Conservation (phyloP, 139 green algal genomes). For the Chlorella sp. region DNA sequence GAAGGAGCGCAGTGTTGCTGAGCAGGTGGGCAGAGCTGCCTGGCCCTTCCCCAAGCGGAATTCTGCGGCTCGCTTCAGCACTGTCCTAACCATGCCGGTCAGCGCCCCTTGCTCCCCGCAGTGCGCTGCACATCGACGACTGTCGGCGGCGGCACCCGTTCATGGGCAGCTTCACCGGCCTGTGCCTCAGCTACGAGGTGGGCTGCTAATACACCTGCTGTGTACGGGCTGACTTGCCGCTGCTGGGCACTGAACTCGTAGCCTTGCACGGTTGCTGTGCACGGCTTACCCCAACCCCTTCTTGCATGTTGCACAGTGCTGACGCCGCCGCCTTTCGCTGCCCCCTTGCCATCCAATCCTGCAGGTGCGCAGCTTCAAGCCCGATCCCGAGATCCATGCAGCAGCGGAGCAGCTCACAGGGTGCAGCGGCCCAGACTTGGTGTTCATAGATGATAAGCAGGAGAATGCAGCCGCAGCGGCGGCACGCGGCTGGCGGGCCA, state of each 20-base stretch:
- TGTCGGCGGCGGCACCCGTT: background rate
- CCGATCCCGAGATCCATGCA: constrained; percentile 7
- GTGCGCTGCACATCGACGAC: background rate
- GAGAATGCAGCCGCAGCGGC: constrained; percentile 21
- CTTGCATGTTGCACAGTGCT: background rate
- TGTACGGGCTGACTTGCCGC: no score
- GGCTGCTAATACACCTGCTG: background rate
- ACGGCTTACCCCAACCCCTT: no score
- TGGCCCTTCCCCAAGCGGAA: no score
- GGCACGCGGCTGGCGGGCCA: constrained; percentile 4
- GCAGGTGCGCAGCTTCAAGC: constrained; percentile 29
- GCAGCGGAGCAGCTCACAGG: background rate
- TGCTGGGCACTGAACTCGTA: no score
- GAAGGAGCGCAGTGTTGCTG: no score
- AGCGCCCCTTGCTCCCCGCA: no score
- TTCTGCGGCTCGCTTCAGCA: no score
- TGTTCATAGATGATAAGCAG: constrained; percentile 29
- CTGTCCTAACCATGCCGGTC: no score
- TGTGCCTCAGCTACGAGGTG: constrained; percentile 5
- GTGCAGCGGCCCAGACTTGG: background rate
- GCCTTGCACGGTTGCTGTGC: no score
- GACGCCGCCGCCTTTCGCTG: background rate
- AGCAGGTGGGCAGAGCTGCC: no score
- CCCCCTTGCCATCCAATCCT: background rate
- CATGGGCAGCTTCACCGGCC: background rate